phyloP scores from a whole-genome alignment of 2,329 filamentous ascomycete species.

The Cladophialophora immunda region DNA sequence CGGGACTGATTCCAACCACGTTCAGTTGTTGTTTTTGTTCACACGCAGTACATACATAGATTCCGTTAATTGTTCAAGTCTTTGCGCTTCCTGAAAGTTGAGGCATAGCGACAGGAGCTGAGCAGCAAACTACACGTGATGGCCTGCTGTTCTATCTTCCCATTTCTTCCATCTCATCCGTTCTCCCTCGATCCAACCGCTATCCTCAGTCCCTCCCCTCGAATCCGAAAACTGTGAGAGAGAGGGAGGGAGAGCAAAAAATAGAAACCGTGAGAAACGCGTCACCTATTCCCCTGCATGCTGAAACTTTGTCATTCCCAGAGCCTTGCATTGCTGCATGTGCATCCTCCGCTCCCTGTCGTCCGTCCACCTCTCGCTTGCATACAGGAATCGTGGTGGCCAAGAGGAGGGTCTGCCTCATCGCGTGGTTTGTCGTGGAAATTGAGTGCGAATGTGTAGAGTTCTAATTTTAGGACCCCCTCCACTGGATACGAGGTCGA shows the following conservation, averaged over 20 bases:
- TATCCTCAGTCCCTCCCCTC: too few relatives aligned
- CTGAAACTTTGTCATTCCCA: background rate
- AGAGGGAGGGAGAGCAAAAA: background rate
- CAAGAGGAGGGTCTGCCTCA: background rate
- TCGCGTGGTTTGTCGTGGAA: background rate
- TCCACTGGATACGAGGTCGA: background rate
- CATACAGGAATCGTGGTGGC: background rate
- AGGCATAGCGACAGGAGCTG: background rate
- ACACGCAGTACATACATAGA: background rate
- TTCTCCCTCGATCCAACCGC: background rate
- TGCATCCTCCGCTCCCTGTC: background rate
- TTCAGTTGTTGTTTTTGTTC: background rate
- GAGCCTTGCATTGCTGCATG: background rate
- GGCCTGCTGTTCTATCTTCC: background rate
- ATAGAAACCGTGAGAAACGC: background rate
- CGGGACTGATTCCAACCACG: background rate
- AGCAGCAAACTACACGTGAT: background rate
- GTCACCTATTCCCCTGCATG: background rate
- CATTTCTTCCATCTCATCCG: background rate
- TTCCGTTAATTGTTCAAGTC: background rate
- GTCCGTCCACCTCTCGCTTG: background rate
- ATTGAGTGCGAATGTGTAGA: background rate
- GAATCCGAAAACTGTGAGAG: background rate
- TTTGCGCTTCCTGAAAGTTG: background rate
- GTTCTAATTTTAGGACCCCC: background rate